Evolutionary conservation across 768 basidiomycete genomes (phyloP).

Genomic region (Termitomyces sp.): DNA sequence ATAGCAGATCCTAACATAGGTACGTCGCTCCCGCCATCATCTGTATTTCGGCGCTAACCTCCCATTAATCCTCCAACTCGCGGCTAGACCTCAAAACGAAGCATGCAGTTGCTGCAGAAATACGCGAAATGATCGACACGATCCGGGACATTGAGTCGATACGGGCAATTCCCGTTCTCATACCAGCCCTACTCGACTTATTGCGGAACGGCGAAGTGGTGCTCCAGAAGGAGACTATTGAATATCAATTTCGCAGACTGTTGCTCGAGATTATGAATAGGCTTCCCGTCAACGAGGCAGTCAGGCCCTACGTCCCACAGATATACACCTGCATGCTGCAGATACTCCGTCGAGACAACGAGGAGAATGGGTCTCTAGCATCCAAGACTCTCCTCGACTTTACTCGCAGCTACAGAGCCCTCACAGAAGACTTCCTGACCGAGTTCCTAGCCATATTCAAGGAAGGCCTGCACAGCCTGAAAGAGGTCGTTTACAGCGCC

Average conservation of each 20-base stretch:
- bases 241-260: conserved; percentile 81
- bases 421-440: conserved; percentile 67
- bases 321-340: conserved; percentile 82
- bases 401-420: conserved; percentile 66
- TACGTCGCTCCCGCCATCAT: conserved; percentile 20
- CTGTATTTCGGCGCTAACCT: background rate
- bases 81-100: conserved; percentile 64
- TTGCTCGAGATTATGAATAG: conserved; percentile 89
- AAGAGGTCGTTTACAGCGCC: conserved; percentile 63
- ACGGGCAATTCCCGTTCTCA: conserved; percentile 65
- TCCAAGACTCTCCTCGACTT: conserved; percentile 93
- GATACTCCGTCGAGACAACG: conserved; percentile 85
- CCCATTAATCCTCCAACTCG: background rate
- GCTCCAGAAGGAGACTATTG: conserved; percentile 58
- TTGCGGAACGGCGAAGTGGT: conserved; percentile 65
- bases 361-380: conserved; percentile 87
- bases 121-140: conserved; percentile 78
- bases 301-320: conserved; percentile 58
- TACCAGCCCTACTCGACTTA: conserved; percentile 68
- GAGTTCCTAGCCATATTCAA: conserved; percentile 81
- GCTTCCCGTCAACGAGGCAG: conserved; percentile 74
- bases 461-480: conserved; percentile 72
- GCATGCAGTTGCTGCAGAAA: conserved; percentile 65
- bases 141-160: conserved; percentile 70
- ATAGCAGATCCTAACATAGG: conserved; percentile 75